phyloP scores from a whole-genome alignment of 768 basidiomycete species.

The Clathrus columnatus region DNA sequence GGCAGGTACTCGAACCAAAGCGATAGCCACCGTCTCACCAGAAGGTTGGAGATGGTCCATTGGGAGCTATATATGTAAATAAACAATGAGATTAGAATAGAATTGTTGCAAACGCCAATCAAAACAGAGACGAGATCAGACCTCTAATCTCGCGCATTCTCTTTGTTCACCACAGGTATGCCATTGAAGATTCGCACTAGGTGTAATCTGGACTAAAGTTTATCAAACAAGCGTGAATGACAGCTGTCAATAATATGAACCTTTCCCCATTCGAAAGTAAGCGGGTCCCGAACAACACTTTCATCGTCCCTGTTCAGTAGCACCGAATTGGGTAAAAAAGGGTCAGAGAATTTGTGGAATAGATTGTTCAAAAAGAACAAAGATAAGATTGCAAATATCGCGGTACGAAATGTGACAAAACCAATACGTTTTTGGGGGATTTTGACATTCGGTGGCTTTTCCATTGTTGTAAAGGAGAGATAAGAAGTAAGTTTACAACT shows the following conservation, averaged over 20 bases:
- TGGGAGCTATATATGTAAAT: constrained; percentile 29
- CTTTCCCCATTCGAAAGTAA: neutral
- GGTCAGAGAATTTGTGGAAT: neutral
- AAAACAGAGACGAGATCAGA: no score
- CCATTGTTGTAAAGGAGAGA: constrained; percentile 12
- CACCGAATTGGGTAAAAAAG: neutral
- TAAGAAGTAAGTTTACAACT: no score
- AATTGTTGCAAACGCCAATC: no score
- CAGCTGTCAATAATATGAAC: neutral
- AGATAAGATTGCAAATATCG: neutral
- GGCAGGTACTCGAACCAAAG: constrained; percentile 27
- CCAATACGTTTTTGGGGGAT: neutral
- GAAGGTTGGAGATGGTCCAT: constrained; percentile 35
- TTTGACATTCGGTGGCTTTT: constrained; percentile 10
- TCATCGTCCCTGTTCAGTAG: neutral
- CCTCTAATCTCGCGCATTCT: constrained; percentile 27
- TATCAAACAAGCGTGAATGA: no score
- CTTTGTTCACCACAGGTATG: constrained; percentile 16
- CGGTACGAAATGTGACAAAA: neutral
- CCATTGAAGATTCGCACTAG: constrained; percentile 22
- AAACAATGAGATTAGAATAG: neutral
- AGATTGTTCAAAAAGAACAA: neutral
- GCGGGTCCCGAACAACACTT: no score
- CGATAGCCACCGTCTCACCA: constrained; percentile 32
- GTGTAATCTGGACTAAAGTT: constrained; percentile 14